A percentile compares a stretch with the other conserved stretches of the same genome.
Evolutionary conservation across 163 green algal genomes (phyloP).

Genomic region (Chlamydomonas reinhardtii): DNA sequence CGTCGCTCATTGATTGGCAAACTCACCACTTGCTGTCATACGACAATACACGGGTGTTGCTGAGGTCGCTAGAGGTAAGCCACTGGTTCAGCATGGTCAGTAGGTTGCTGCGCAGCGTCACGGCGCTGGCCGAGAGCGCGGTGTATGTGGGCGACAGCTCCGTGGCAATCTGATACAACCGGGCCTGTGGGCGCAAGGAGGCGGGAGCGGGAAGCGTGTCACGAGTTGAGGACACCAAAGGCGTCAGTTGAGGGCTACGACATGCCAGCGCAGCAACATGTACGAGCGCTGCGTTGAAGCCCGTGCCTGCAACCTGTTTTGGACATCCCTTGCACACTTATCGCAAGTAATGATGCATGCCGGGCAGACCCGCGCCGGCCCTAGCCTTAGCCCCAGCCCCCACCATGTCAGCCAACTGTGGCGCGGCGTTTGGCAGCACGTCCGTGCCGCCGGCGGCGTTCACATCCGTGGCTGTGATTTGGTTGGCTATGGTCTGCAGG

Average conservation of each 20-base stretch:
- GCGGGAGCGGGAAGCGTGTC: too few relatives aligned
- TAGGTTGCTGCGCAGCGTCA: background rate
- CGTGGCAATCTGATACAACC: background rate
- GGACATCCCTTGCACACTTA: too few relatives aligned
- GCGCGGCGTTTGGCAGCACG: background rate
- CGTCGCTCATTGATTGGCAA: too few relatives aligned
- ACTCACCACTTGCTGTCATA: conserved; percentile 54
- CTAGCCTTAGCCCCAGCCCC: background rate
- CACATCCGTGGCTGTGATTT: conserved; percentile 4
- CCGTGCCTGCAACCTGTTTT: too few relatives aligned
- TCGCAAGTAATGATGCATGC: too few relatives aligned
- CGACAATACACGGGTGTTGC: background rate
- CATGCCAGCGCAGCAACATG: too few relatives aligned
- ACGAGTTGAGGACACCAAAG: too few relatives aligned
- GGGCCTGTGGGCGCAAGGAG: background rate
- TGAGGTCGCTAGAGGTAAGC: background rate
- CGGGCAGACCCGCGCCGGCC: too few relatives aligned
- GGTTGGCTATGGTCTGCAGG: background rate
- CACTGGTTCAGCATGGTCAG: background rate
- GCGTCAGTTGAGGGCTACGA: too few relatives aligned
- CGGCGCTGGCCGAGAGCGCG: background rate
- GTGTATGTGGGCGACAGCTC: conserved; percentile 1
- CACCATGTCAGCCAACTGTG: conserved; percentile 25
- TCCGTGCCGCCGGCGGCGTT: background rate
- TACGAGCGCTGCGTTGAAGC: too few relatives aligned